A percentile compares a stretch with the other conserved stretches of the same genome.
phyloP scores from a whole-genome alignment of 306 rosid species.

The Acacia crassicarpa region DNA sequence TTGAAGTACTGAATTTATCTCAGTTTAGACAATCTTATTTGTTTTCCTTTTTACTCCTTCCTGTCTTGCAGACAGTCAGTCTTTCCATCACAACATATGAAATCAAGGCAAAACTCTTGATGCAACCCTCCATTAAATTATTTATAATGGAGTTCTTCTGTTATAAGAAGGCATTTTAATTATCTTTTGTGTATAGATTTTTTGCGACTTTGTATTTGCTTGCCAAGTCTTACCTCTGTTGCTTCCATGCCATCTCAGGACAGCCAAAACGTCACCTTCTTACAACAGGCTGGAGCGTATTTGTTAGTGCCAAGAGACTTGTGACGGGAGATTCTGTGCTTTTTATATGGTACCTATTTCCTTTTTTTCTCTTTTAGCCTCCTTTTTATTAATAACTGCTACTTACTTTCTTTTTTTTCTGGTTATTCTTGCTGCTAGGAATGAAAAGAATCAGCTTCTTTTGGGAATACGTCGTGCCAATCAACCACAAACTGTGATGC shows the following conservation, averaged over 20 bases:
- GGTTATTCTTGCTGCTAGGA: conserved; percentile 45
- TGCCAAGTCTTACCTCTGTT: conserved; percentile 18
- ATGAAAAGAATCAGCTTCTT: conserved; percentile 87
- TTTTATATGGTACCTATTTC: conserved; percentile 67
- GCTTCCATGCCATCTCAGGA: conserved; percentile 56
- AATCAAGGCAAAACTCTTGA: not conserved
- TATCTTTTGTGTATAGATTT: not conserved
- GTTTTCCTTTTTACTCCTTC: not conserved
- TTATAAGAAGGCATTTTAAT: not conserved
- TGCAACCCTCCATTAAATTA: not conserved
- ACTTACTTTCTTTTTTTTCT: conserved; percentile 9
- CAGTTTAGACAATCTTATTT: not conserved
- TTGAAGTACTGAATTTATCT: not conserved
- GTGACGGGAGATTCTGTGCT: conserved; percentile 93
- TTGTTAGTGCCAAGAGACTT: conserved; percentile 92
- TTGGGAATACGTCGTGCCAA: conserved; percentile 83
- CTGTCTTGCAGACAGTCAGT: not conserved
- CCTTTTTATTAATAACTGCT: conserved; percentile 4
- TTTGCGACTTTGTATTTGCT: not conserved
- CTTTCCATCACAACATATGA: not conserved
- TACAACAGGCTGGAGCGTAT: conserved; percentile 93
- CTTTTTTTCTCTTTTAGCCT: not conserved
- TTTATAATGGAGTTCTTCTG: not conserved
- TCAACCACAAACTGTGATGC: conserved; percentile 82
- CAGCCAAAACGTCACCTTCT: conserved; percentile 95